Evolutionary conservation across 2,329 filamentous ascomycete species (phyloP).

Genomic region (Amylocarpus encephaloides): DNA sequence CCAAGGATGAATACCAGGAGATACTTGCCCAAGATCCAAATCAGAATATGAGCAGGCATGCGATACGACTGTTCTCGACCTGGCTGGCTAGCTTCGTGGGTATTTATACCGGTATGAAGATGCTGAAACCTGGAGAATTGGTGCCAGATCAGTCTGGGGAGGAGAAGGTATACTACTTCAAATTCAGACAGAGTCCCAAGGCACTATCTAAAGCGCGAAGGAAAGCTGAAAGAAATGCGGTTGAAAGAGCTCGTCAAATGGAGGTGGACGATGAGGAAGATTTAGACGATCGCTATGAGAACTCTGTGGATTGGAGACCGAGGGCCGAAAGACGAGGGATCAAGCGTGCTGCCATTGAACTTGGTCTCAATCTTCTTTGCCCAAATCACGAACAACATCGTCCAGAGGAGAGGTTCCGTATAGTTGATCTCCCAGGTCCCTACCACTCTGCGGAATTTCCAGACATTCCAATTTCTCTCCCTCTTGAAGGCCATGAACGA

Average conservation of each 20-base stretch:
- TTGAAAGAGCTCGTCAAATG: not conserved
- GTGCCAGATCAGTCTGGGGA: not conserved
- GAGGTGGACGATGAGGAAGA: not conserved
- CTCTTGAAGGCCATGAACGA: slow-evolving; percentile 21
- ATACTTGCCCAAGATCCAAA: not conserved
- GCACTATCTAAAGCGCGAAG: not conserved
- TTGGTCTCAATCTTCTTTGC: slow-evolving; percentile 23
- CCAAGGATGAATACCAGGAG: not conserved
- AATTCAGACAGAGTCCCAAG: not conserved
- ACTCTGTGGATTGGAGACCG: slow-evolving; percentile 16
- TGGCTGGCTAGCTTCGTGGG: not conserved
- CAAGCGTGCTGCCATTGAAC: slow-evolving; percentile 25
- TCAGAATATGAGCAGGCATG: not conserved
- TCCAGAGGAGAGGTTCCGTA: slow-evolving; percentile 23
- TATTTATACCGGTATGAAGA: not conserved
- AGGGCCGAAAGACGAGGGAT: slow-evolving; percentile 27
- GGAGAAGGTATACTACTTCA: not conserved
- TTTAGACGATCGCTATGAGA: not conserved
- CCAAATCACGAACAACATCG: slow-evolving; percentile 28
- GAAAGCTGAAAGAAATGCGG: not conserved
- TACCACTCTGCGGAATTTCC: slow-evolving; percentile 5
- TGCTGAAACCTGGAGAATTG: not conserved
- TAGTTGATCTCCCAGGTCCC: slow-evolving; percentile 12
- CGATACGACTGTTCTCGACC: not conserved
- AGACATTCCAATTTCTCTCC: slow-evolving; percentile 21